Base-by-base conservation (phyloP, 2,329 filamentous ascomycete genomes). In the Phyllosticta ampelicida region DNA sequence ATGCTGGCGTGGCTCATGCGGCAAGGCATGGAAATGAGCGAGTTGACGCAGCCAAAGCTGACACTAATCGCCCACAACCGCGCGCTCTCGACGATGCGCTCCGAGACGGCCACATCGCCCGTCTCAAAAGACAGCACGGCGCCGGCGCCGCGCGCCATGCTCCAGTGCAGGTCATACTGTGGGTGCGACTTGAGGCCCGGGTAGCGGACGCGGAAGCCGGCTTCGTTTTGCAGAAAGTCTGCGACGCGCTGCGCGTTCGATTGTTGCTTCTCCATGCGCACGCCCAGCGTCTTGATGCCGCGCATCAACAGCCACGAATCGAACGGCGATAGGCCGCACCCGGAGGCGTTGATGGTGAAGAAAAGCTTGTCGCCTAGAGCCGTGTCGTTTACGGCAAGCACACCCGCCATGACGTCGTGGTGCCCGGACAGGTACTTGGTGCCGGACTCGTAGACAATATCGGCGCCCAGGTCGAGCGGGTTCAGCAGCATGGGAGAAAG, bases 1-100 rank as follows among this genome's bases (percentile, higher is more conserved):
- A 99, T 99, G 70, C 90, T 96, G 48, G 94, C 94, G 74, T 99
- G 94, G 74, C 92, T 97, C 95, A 99, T 99, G 68, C 92, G 90
- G 76, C 94, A 99, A 9, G 94, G 92, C 92, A 99, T 96, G 76
- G 91, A 96, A 74, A 99, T 99, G 71, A 99, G 77, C 70, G 89
- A 95, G 77, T 99, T 99, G 64, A 99, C 94, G 71, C 94, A 97
- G 53, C 94, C 94, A 70, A 99, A 99, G 68, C 90, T 96, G 60
- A 99, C 94, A 64, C 89, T 95, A 65, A 99, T 99, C 30, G 88
- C 90, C 85, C 90, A 99, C 29, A 99, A 78, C 63, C 88, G 84
- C 2, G 94, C 89, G 28, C 88, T 89, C 75, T 97, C 94, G 5
- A 99, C 94, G 66, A 99, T 96, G 48, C 91, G 83, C 76, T 96